Percentiles rank a stretch among this genome's conserved stretches.
Evolutionary conservation across 2,329 filamentous ascomycete species (phyloP).

Genomic region (Aspergillus intermedius): DNA sequence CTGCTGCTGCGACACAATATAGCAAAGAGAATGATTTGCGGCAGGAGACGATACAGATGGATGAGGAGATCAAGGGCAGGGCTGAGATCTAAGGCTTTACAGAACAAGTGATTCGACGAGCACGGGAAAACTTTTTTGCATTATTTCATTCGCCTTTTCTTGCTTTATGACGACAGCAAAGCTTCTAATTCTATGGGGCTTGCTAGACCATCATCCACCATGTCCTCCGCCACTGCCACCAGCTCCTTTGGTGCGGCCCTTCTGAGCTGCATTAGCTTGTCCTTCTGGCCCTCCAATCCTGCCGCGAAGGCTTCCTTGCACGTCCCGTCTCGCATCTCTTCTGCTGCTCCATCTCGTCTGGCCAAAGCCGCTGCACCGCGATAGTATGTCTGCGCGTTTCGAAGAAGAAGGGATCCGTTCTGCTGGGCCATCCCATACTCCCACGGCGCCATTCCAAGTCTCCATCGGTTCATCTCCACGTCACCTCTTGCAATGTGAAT

Average conservation of each 20-base stretch:
- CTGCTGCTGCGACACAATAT: slow-evolving; percentile 36
- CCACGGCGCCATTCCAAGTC: slow-evolving; percentile 43
- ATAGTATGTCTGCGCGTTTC: slow-evolving; percentile 55
- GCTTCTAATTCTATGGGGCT: slow-evolving; percentile 27
- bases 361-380: slow-evolving; percentile 44
- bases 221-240: slow-evolving; percentile 41
- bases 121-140: background rate
- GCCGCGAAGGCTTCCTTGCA: slow-evolving; percentile 46
- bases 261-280: slow-evolving; percentile 34
- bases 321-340: slow-evolving; percentile 40
- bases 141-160: background rate
- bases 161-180: slow-evolving; percentile 19
- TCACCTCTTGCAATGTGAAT: slow-evolving; percentile 53
- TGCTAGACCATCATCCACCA: slow-evolving; percentile 49
- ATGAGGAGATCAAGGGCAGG: slow-evolving; percentile 33
- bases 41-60: slow-evolving; percentile 38
- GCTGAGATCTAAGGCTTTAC: slow-evolving; percentile 16
- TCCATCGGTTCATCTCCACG: slow-evolving; percentile 49
- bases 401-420: slow-evolving; percentile 43
- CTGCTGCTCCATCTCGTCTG: slow-evolving; percentile 33
- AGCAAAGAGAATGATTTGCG: slow-evolving; percentile 33
- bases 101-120: background rate
- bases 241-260: slow-evolving; percentile 31
- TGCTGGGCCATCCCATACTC: slow-evolving; percentile 37
- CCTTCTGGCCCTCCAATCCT: slow-evolving; percentile 37